Base-by-base conservation (phyloP, 106 monocot genomes). In the Iris macrosiphon region DNA sequence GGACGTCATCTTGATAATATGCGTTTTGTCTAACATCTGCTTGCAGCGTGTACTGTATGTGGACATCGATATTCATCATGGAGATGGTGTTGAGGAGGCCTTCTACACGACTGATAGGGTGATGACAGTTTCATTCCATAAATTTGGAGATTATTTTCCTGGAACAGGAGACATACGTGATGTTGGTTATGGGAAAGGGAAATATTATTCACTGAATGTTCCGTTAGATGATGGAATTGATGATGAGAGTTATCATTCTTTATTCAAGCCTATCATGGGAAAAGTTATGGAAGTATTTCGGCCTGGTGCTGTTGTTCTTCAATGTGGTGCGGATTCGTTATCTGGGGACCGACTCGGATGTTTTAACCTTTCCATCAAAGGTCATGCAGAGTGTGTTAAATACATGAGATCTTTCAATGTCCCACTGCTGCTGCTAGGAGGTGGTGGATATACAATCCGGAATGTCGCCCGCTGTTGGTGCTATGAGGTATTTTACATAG, bases 391-490 rank as follows among this genome's bases (percentile, higher is more conserved):
- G 54, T 79, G 84, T 42, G 84, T 84, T 15, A 79, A 31, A 40
- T 84, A 55, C 58, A 84, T 84, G 84, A 70, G 79, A 60, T 84
- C 84, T 14, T 84, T 84, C 49, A 84, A 84, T 60, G 79, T 84
- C 29, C 84, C 84, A 19, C 19, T 84, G 20, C 33, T 84, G 41
- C 64, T 84, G 8, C 66, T 84, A 38, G 84, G 84, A 64, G 84
- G 84, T 49, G 84, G 84, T 63, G 84, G 84, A 19, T 84, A 84
- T 64, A 84, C 84, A 37, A 84, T 84, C 37, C 44, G 84, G 42
- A 84, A 84, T 61, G 84, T 84, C 60, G 84, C 84, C 26, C 78
- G 84, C 15, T 84, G 84, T 49, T 84, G 79, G 84, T 84, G 78
- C 31, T 84, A 79, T 53, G 84, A 79, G 84, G 79, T 84, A 84